Percentiles rank a stretch among this genome's conserved stretches.
Evolutionary conservation across 345 rosid genomes (phyloP).

Genomic region (Linum trigynum): DNA sequence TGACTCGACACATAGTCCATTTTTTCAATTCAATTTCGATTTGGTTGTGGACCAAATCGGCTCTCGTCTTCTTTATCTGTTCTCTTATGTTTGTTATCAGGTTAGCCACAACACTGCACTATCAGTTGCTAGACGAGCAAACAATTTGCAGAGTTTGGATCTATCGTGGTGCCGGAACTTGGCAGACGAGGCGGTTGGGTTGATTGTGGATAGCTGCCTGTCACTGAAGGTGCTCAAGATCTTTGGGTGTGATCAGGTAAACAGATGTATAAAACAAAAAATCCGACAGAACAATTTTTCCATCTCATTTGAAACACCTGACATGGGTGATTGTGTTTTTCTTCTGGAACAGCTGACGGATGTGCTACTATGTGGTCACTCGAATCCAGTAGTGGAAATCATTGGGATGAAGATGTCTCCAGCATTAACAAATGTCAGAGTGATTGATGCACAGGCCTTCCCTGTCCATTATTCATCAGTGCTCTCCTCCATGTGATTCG

Average conservation of each 20-base stretch:
- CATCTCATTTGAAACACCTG: background rate
- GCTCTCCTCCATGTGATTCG: constrained; percentile 6
- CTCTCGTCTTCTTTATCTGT: background rate
- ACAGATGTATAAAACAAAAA: too few species aligned
- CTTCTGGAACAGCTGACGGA: constrained; percentile 43
- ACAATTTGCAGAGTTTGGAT: constrained; percentile 51
- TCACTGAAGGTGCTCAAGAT: constrained; percentile 57
- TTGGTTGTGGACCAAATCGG: too few species aligned
- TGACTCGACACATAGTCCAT: too few species aligned
- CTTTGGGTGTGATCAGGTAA: constrained; percentile 89
- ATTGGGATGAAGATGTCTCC: constrained; percentile 59
- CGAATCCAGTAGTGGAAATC: constrained; percentile 51
- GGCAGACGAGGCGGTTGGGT: constrained; percentile 55
- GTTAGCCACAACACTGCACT: constrained; percentile 58
- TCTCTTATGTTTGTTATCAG: constrained; percentile 22
- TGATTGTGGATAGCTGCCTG: constrained; percentile 73
- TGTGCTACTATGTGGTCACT: constrained; percentile 56
- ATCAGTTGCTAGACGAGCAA: constrained; percentile 49
- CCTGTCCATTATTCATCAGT: constrained; percentile 20
- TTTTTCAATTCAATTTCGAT: too few species aligned
- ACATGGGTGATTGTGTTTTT: constrained; percentile 12
- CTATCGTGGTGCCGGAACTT: constrained; percentile 76
- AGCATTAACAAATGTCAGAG: constrained; percentile 28
- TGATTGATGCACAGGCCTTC: constrained; percentile 17
- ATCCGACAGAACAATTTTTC: too few species aligned